Evolutionary conservation across 176 grass and related monocot genomes (phyloP).

Genomic region (Carex myosuroides): DNA sequence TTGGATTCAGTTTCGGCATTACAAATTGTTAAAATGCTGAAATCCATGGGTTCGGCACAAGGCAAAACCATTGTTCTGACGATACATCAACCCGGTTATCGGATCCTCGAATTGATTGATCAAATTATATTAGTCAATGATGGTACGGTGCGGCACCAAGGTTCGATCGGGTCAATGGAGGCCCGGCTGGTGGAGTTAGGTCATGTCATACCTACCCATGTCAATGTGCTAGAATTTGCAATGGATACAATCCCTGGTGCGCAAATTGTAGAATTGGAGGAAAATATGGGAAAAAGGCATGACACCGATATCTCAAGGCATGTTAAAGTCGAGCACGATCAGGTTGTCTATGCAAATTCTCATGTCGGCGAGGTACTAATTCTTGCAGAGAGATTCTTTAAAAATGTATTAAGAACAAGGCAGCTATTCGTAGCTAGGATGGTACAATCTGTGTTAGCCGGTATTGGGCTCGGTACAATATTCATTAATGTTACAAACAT

Average conservation of each 20-base stretch:
- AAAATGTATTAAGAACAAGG: constrained; percentile 61
- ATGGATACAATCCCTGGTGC: constrained; percentile 50
- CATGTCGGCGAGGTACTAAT: constrained; percentile 35
- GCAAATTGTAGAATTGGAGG: constrained; percentile 7
- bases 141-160: constrained; percentile 63
- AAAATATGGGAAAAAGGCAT: not conserved
- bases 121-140: constrained; percentile 63
- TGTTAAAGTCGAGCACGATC: not conserved
- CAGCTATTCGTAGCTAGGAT: constrained; percentile 59
- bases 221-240: constrained; percentile 91
- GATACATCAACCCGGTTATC: constrained; percentile 82
- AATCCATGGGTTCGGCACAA: constrained; percentile 37
- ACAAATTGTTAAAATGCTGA: constrained; percentile 77
- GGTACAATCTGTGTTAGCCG: constrained; percentile 50
- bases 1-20: constrained; percentile 70
- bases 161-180: constrained; percentile 48
- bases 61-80: constrained; percentile 77
- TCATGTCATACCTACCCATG: constrained; percentile 58
- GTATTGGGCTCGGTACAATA: constrained; percentile 60
- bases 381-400: constrained; percentile 43
- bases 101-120: constrained; percentile 80
- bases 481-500: constrained; percentile 55
- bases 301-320: not conserved
- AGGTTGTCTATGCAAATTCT: constrained; percentile 46
- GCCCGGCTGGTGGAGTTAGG: constrained; percentile 39